A percentile compares a stretch with the other conserved stretches of the same genome.
Conservation (phyloP, 441 rosid genomes). For the Croton setiger region DNA sequence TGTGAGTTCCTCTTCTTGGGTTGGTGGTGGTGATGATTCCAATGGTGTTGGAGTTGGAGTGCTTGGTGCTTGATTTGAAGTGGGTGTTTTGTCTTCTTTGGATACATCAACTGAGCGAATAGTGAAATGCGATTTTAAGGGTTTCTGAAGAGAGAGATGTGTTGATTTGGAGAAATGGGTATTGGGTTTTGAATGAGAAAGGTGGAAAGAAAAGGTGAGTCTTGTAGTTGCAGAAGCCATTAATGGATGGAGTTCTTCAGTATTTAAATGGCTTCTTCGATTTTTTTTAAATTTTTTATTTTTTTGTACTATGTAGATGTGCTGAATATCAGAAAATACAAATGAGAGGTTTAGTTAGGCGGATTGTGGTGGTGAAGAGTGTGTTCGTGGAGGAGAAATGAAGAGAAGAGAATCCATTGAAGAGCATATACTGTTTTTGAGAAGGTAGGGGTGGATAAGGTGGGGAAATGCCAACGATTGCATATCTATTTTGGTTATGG, state of each 20-base stretch:
- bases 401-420: slow-evolving; percentile 33
- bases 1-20: slow-evolving; percentile 16
- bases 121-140: slow-evolving; percentile 24
- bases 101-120: slow-evolving; percentile 50
- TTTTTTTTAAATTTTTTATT: not conserved
- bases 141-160: slow-evolving; percentile 16
- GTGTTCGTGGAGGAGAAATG: slow-evolving; percentile 40
- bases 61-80: slow-evolving; percentile 18
- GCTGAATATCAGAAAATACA: not conserved
- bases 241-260: not conserved
- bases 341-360: not conserved
- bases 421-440: slow-evolving; percentile 26
- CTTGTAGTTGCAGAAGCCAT: slow-evolving; percentile 54
- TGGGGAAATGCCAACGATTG: slow-evolving; percentile 7
- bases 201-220: slow-evolving; percentile 50
- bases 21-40: slow-evolving; percentile 9
- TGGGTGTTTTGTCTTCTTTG: slow-evolving; percentile 45
- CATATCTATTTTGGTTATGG: slow-evolving; percentile 1
- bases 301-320: too few relatives aligned
- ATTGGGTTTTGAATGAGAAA: slow-evolving; percentile 32
- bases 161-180: slow-evolving; percentile 27
- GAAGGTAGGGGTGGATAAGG: slow-evolving; percentile 37
- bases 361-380: slow-evolving; percentile 7
- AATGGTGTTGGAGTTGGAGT: slow-evolving; percentile 3
- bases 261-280: not conserved